Percentiles rank a stretch among this genome's conserved stretches.
Evolutionary conservation across 208 protist genomes (phyloP).

Genomic region (Leishmania gerbilli): DNA sequence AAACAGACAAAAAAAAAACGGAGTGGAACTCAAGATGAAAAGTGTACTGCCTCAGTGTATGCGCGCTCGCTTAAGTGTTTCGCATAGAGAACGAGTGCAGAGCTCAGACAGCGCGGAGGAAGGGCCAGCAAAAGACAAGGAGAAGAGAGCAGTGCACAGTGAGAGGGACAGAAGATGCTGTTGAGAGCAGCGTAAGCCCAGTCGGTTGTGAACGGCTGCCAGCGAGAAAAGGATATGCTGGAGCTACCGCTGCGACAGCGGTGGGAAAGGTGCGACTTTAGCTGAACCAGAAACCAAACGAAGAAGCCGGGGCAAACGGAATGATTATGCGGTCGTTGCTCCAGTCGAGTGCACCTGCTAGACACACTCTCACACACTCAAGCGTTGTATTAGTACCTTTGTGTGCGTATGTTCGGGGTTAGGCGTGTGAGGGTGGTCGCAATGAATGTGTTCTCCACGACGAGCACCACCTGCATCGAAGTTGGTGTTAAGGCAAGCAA

Average conservation of each 20-base stretch:
- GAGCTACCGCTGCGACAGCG: neutral
- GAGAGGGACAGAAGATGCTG: neutral
- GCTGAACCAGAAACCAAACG: neutral
- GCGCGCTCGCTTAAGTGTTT: neutral
- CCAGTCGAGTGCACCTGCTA: neutral
- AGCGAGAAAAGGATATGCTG: neutral
- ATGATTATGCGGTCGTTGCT: neutral
- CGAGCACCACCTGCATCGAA: neutral
- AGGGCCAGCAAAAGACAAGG: neutral
- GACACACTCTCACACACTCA: neutral
- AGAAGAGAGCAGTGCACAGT: neutral
- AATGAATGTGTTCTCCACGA: neutral
- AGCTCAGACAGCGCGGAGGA: neutral
- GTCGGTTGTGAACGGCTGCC: neutral
- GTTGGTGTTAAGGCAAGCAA: neutral
- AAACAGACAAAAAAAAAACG: neutral
- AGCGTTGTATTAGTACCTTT: neutral
- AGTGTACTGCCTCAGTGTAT: neutral
- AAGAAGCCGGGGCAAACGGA: too few species aligned
- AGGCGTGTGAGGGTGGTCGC: neutral
- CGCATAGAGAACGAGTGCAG: neutral
- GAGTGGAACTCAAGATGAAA: neutral
- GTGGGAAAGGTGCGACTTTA: neutral
- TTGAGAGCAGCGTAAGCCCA: neutral
- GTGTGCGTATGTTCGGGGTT: neutral